phyloP scores from a whole-genome alignment of 371 early-diverging fungal species.

The Entomophthora muscae region DNA sequence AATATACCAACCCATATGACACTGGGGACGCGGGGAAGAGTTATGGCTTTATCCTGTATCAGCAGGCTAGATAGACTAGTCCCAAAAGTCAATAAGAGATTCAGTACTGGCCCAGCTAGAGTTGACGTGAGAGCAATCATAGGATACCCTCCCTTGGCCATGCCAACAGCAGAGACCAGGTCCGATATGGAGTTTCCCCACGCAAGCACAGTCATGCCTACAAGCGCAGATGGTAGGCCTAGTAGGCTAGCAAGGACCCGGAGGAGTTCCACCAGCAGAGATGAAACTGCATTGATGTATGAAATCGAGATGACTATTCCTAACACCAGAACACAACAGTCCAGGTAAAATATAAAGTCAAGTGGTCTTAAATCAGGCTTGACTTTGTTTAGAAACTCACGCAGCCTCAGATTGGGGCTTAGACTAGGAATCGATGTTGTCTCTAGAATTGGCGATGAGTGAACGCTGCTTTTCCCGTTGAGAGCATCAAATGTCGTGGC shows the following conservation, averaged over 20 bases:
- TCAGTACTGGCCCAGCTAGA: constrained; percentile 11
- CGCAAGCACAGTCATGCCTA: constrained; percentile 15
- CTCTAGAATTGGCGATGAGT: background rate
- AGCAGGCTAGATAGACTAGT: background rate
- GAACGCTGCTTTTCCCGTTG: background rate
- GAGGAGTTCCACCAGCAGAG: constrained; percentile 12
- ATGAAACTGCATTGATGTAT: constrained; percentile 12
- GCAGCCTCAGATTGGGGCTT: background rate
- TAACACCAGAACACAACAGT: background rate
- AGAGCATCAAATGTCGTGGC: background rate
- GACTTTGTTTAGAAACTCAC: background rate
- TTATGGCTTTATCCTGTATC: background rate
- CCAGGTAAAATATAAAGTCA: background rate
- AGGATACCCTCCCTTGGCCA: constrained; percentile 11
- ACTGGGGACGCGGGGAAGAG: background rate
- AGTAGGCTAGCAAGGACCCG: constrained; percentile 8
- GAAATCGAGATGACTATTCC: constrained; percentile 11
- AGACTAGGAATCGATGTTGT: background rate
- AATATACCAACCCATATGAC: background rate
- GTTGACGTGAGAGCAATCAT: constrained; percentile 11
- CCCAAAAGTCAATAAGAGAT: constrained; percentile 11
- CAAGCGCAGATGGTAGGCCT: constrained; percentile 1
- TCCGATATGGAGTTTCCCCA: constrained; percentile 15
- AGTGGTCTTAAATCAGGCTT: background rate
- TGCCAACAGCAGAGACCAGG: constrained; percentile 9